Conservation (phyloP, 139 green algal species). For the Chlorella sp. region DNA sequence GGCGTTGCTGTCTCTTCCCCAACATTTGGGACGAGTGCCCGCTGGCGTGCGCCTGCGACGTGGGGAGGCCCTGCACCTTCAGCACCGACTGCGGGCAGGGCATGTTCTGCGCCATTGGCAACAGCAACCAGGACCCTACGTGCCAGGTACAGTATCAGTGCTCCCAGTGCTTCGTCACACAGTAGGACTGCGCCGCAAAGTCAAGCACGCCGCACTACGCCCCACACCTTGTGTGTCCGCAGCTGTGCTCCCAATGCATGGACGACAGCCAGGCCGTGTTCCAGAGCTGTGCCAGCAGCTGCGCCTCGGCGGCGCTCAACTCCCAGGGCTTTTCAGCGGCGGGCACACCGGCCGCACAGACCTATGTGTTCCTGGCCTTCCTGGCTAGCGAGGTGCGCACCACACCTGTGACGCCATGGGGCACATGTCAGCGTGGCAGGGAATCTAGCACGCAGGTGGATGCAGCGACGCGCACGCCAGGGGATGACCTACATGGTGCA, state of each 20-base stretch:
- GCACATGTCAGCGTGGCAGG: no score
- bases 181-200: background rate
- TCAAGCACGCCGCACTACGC: background rate
- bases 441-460: no score
- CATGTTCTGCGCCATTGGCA: constrained; percentile 16
- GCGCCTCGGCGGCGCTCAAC: constrained; percentile 16
- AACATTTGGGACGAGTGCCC: constrained; percentile 16
- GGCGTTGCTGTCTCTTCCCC: constrained; percentile 32
- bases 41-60: background rate
- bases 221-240: background rate
- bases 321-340: background rate
- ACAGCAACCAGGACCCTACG: background rate
- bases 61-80: background rate
- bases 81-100: constrained; percentile 14
- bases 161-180: background rate
- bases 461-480: background rate
- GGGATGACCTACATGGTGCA: background rate
- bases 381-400: constrained; percentile 15
- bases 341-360: background rate
- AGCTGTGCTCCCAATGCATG: constrained; percentile 19
- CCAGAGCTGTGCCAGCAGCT: constrained; percentile 10
- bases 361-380: constrained; percentile 27
- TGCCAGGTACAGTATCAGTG: constrained; percentile 18
- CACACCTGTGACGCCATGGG: background rate
- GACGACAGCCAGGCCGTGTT: constrained; percentile 3